Evolutionary conservation across 108 stramenopile genomes (phyloP), one percentile per base, ranked within the genome.

Genomic region (Cyclotella sp.): DNA sequence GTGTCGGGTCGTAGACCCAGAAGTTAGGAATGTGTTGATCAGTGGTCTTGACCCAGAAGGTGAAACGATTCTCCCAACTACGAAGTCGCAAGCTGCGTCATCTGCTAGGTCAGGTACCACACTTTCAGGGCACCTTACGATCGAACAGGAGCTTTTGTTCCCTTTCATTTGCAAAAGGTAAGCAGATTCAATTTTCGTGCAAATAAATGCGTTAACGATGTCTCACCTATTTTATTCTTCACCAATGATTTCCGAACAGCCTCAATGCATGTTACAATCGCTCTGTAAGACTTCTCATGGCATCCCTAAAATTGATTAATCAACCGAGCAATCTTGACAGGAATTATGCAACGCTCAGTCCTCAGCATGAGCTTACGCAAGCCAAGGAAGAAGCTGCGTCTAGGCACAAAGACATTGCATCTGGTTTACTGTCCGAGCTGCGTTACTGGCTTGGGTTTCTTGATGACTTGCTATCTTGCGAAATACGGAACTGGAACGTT

Each of bases 401-500:
- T 55, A 86, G 90, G 27, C 77, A 74, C 42, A 81, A 81, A 39
- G 85, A 89, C 26, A 74, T 95, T 54, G 80, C 73, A 27, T 57
- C 70, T 9, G 21, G 71, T 21, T 28, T 72, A 34, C 44, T 72
- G 3, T 72, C 59, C 11, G 78, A 72, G 26, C 52, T 93, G 21
- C 82, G 88, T 19, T 87, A 91, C 54, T 83, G 88, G 71, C 75
- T 95, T 62, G 87, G 87, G 15, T 81, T 91, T 65, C 24, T 95
- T 6, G 90, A 92, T 71, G 92, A 95, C 55, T 73, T 95, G 19
- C 81, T 95, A 22, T 85, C 85, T 59, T 89, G 90, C 78, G 89
- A 81, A 19, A 83, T 92, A 29, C 84, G 86, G 19, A 78, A 77
- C 12, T 79, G 91, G 74, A 93, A 93, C 79, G 88, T 92, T 12